Conservation (phyloP, 495 filamentous ascomycete genomes). For the Podospora comata region DNA sequence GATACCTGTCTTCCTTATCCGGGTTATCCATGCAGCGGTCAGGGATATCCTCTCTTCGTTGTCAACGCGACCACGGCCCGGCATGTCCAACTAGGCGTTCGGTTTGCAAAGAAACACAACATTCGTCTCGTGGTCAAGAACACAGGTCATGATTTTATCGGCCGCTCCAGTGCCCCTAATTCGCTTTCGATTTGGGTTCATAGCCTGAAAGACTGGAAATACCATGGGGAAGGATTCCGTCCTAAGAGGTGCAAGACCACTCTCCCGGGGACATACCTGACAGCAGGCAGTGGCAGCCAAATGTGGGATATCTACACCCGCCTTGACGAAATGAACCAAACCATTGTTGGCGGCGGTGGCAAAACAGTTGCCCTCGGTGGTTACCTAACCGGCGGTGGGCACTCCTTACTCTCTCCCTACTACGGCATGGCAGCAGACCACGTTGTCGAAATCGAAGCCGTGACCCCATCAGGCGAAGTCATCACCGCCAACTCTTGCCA, state of each 20-base stretch:
- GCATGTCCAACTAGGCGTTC: conserved; percentile 42
- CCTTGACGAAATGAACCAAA: conserved; percentile 33
- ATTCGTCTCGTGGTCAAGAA: conserved; percentile 62
- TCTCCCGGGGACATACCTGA: conserved; percentile 37
- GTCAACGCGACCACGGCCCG: conserved; percentile 43
- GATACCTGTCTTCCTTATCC: conserved; percentile 44
- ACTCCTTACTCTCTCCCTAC: conserved; percentile 49
- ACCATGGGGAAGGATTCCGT: conserved; percentile 38
- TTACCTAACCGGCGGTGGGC: conserved; percentile 60
- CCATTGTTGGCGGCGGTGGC: conserved; percentile 35
- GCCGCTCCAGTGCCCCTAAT: conserved; percentile 49
- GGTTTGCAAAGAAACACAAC: conserved; percentile 49
- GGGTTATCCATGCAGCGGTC: conserved; percentile 35
- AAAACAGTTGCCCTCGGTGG: conserved; percentile 43
- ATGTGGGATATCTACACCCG: conserved; percentile 36
- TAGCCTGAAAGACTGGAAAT: conserved; percentile 40
- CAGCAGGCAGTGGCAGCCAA: conserved; percentile 39
- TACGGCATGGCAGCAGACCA: conserved; percentile 64
- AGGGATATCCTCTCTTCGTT: conserved; percentile 49
- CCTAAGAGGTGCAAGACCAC: conserved; percentile 37
- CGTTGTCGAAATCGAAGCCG: conserved; percentile 59
- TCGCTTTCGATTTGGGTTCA: conserved; percentile 53
- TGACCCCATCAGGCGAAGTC: conserved; percentile 53
- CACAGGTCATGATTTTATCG: conserved; percentile 59
- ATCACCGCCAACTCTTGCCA: conserved; percentile 53